These are phyloP conservation scores for Paramecium tetraurelia DNA, from an alignment of 73 alveolate genomes.

Conservation along the genomic window DNA sequence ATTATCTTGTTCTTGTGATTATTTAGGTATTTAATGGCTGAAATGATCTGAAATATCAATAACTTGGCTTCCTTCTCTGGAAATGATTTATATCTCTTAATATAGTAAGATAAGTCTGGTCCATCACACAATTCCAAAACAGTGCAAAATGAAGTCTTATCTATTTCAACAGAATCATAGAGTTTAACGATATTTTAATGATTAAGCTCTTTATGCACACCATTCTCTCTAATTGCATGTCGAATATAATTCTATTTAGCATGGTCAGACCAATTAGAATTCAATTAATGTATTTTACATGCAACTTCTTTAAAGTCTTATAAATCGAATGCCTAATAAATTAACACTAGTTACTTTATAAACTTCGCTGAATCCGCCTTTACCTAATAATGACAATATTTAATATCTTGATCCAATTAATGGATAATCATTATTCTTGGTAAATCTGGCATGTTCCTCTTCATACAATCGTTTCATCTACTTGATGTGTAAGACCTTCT, in stretches of 20 bases:
- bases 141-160: conserved; percentile 85
- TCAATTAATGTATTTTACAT: conserved; percentile 63
- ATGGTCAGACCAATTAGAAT: conserved; percentile 64
- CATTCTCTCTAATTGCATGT: conserved; percentile 87
- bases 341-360: conserved; percentile 55
- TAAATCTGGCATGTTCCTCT: conserved; percentile 60
- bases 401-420: conserved; percentile 63
- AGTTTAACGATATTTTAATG: conserved; percentile 81
- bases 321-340: conserved; percentile 63
- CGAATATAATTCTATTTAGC: conserved; percentile 68
- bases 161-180: conserved; percentile 86
- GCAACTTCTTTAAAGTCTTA: conserved; percentile 73
- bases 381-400: conserved; percentile 64
- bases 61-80: conserved; percentile 89
- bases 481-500: conserved; percentile 66
- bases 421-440: conserved; percentile 53
- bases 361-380: conserved; percentile 76
- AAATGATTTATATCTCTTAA: conserved; percentile 73
- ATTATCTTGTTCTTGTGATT: conserved; percentile 78
- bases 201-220: conserved; percentile 77
- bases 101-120: conserved; percentile 79
- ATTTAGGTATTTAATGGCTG: conserved; percentile 83
- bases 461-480: conserved; percentile 74
- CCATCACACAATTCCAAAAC: conserved; percentile 87
- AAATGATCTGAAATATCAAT: conserved; percentile 76